phyloP scores from a whole-genome alignment of 129 eudicot species.

The Flaveria linearis region DNA sequence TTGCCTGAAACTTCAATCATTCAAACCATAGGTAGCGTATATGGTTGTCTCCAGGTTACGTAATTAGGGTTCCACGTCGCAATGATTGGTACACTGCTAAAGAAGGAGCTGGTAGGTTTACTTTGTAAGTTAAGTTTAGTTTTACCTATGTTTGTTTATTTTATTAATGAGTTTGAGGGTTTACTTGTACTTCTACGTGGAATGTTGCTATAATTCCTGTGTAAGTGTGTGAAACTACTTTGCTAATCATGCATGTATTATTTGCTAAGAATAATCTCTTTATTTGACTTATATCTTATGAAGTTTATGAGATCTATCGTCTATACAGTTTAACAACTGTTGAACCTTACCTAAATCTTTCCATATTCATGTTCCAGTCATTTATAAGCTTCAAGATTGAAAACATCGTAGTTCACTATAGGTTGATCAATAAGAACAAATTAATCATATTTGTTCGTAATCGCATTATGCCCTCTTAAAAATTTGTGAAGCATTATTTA shows the following conservation, averaged over 20 bases:
- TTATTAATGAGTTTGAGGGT: conserved; percentile 30
- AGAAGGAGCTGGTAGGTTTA: conserved; percentile 39
- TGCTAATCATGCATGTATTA: conserved; percentile 31
- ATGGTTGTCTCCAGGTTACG: conserved; percentile 18
- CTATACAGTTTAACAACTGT: background rate
- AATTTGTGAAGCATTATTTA: background rate
- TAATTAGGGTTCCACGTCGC: conserved; percentile 24
- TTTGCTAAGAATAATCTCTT: conserved; percentile 14
- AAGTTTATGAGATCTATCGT: background rate
- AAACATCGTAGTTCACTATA: background rate
- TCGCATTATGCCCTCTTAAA: background rate
- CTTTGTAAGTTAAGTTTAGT: conserved; percentile 30
- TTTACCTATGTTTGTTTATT: conserved; percentile 26
- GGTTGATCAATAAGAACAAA: background rate
- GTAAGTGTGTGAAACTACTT: conserved; percentile 38
- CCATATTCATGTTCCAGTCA: background rate
- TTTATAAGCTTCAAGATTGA: conserved; percentile 3
- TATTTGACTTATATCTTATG: background rate
- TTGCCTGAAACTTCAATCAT: conserved; percentile 28
- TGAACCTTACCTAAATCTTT: background rate
- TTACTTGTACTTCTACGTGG: conserved; percentile 36
- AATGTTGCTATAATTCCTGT: conserved; percentile 26
- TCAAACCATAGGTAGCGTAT: conserved; percentile 27
- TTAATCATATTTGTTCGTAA: background rate
- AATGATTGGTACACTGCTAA: conserved; percentile 11